Conservation (phyloP, 805 yeast genomes). For the Komagataella pastoris region DNA sequence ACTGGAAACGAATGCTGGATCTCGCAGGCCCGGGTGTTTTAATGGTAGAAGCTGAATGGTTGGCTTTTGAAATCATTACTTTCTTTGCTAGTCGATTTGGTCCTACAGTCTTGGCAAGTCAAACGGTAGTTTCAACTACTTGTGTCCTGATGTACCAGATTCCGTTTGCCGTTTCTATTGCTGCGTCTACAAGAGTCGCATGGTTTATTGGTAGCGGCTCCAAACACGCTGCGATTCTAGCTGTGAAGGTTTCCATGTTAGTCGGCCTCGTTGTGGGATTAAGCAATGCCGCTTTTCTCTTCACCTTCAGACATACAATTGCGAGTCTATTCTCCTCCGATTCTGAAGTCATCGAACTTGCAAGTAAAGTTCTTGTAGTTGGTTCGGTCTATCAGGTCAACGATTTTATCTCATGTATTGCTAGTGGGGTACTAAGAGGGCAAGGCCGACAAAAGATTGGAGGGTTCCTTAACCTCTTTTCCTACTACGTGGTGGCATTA, state of each 20-base stretch:
- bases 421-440: conserved; percentile 44
- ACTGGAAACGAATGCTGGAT: conserved; percentile 53
- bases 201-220: conserved; percentile 55
- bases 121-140: conserved; percentile 56
- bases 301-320: conserved; percentile 12
- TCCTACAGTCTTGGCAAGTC: conserved; percentile 51
- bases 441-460: conserved; percentile 48
- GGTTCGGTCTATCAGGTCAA: conserved; percentile 28
- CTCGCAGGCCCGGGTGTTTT: conserved; percentile 63
- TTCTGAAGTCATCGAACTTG: conserved; percentile 12
- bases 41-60: conserved; percentile 70
- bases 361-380: conserved; percentile 14
- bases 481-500: conserved; percentile 58
- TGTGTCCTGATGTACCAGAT: conserved; percentile 59
- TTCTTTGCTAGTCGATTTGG: conserved; percentile 59
- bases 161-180: conserved; percentile 66
- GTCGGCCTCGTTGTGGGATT: conserved; percentile 12
- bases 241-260: conserved; percentile 15
- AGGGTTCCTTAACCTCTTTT: conserved; percentile 37
- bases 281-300: conserved; percentile 12
- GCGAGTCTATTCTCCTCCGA: conserved; percentile 19
- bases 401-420: conserved; percentile 33
- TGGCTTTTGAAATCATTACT: conserved; percentile 67
- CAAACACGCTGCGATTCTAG: conserved; percentile 13
- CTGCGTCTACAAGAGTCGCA: conserved; percentile 67